These are phyloP conservation scores for Hansenula lynferdii DNA, from an alignment of 1,139 yeast genomes.

Conservation along the genomic window DNA sequence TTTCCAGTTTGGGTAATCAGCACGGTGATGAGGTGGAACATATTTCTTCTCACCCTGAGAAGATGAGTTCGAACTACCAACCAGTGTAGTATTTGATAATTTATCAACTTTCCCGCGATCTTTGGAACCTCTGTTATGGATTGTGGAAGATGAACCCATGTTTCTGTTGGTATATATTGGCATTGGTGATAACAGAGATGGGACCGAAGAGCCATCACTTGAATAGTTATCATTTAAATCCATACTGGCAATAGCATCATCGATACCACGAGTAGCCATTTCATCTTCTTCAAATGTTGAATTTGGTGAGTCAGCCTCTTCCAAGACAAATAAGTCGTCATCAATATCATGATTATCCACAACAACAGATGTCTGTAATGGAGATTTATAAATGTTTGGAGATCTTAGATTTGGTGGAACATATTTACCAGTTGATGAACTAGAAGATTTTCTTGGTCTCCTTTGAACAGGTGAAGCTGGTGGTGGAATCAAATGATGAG, in stretches of 20 bases:
- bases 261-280: slow-evolving; percentile 1
- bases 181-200: slow-evolving; percentile 15
- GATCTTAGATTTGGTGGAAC: slow-evolving; percentile 66
- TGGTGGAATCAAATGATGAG: slow-evolving; percentile 10
- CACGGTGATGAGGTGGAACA: slow-evolving; percentile 46
- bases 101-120: too few relatives aligned
- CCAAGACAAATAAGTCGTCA: slow-evolving; percentile 37
- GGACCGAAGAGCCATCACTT: slow-evolving; percentile 12
- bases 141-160: slow-evolving; percentile 15
- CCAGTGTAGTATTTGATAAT: too few relatives aligned
- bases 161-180: slow-evolving; percentile 2
- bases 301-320: slow-evolving; percentile 30
- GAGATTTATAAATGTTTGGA: slow-evolving; percentile 24
- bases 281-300: slow-evolving; percentile 19
- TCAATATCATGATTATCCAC: slow-evolving; percentile 31
- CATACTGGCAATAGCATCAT: slow-evolving; percentile 10
- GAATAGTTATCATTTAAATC: slow-evolving; percentile 18
- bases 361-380: slow-evolving; percentile 20
- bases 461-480: slow-evolving; percentile 10
- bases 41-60: slow-evolving; percentile 25
- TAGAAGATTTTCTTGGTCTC: slow-evolving; percentile 20
- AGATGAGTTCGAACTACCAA: slow-evolving; percentile 2
- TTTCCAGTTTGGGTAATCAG: slow-evolving; percentile 9
- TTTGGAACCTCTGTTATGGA: slow-evolving; percentile 3
- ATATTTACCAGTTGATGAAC: slow-evolving; percentile 48